A percentile compares a stretch with the other conserved stretches of the same genome.
These are phyloP conservation scores for Hyaloscypha bicolor DNA, from an alignment of 495 filamentous ascomycete genomes.

Conservation along the genomic window DNA sequence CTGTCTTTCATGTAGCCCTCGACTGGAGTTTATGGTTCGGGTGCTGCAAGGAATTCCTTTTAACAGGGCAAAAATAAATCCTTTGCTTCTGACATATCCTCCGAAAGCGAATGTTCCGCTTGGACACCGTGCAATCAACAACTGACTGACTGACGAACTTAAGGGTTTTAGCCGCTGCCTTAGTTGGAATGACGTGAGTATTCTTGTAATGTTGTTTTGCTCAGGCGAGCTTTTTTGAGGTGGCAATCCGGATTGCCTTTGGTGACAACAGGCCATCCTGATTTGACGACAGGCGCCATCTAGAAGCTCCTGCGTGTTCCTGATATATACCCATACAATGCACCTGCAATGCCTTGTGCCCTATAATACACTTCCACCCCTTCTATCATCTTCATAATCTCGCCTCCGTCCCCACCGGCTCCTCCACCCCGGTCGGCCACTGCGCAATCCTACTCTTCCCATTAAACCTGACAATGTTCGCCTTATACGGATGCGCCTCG, in stretches of 20 bases:
- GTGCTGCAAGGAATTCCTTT: not conserved
- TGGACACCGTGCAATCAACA: not conserved
- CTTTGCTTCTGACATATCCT: not conserved
- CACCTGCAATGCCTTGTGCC: conserved; percentile 11
- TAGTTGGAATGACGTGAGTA: not conserved
- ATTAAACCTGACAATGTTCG: conserved; percentile 77
- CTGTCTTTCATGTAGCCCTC: conserved; percentile 10
- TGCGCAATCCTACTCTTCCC: conserved; percentile 37
- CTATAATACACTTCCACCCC: conserved; percentile 13
- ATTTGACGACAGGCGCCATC: not conserved
- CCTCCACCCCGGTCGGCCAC: conserved; percentile 21
- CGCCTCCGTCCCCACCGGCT: conserved; percentile 1
- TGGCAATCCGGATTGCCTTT: too few species aligned
- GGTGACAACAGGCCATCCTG: not conserved
- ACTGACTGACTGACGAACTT: too few species aligned
- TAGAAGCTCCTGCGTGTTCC: not conserved
- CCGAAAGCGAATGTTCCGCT: not conserved
- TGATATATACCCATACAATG: conserved; percentile 7
- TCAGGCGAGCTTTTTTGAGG: not conserved
- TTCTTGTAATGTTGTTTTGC: not conserved
- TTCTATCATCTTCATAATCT: conserved; percentile 21
- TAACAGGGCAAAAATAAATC: not conserved
- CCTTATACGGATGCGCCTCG: conserved; percentile 83
- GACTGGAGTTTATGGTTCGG: not conserved
- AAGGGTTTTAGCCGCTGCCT: too few species aligned